phyloP scores from a whole-genome alignment of 164 flowering plant species.

The Euptelea pleiosperma region DNA sequence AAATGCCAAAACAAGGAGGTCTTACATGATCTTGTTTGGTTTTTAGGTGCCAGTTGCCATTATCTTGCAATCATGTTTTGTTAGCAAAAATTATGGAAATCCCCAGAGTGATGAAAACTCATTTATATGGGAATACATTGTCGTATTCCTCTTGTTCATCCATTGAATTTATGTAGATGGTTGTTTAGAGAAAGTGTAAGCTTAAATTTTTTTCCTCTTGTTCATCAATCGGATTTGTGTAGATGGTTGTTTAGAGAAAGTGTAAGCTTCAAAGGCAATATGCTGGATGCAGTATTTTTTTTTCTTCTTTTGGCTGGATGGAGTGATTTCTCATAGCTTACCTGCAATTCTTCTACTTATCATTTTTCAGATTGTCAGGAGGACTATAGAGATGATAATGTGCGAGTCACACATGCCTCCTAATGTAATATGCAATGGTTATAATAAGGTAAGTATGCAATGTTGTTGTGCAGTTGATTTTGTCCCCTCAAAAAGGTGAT shows the following conservation, averaged over 20 bases:
- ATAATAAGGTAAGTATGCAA: conserved; percentile 43
- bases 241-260: too few species aligned
- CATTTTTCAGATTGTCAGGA: conserved; percentile 57
- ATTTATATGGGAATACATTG: too few species aligned
- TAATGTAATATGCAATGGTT: conserved; percentile 51
- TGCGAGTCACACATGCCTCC: conserved; percentile 16
- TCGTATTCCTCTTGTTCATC: neutral
- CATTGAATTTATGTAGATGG: too few species aligned
- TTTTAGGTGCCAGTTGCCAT: too few species aligned
- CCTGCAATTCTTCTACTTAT: neutral
- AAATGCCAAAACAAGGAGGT: too few species aligned
- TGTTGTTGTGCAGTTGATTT: neutral
- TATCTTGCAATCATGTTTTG: too few species aligned
- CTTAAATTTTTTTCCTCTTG: neutral
- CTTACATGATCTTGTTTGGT: too few species aligned
- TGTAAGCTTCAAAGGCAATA: too few species aligned
- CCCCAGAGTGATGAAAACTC: too few species aligned
- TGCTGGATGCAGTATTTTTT: neutral
- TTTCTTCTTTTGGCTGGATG: neutral
- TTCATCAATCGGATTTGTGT: too few species aligned
- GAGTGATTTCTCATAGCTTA: neutral
- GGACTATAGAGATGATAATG: conserved; percentile 43
- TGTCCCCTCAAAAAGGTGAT: neutral
- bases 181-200: too few species aligned
- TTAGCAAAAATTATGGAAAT: too few species aligned